These are phyloP conservation scores for Keqinozyma sinolaborantium DNA, from an alignment of 1,139 yeast genomes.

Conservation along the genomic window DNA sequence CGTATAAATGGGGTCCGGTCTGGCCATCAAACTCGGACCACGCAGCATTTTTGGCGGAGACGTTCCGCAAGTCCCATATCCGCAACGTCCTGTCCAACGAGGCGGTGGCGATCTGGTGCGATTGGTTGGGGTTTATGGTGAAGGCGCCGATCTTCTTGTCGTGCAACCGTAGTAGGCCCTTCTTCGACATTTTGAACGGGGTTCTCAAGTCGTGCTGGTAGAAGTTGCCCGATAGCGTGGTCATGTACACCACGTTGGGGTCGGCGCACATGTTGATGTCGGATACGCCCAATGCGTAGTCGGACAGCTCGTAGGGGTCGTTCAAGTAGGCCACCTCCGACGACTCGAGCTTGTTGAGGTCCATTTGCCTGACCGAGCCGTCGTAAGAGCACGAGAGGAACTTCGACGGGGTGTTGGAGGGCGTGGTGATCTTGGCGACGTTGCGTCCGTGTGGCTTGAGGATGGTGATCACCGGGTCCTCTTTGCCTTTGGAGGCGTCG, in stretches of 20 bases:
- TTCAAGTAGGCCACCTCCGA: slow-evolving; percentile 53
- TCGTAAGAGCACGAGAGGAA: slow-evolving; percentile 79
- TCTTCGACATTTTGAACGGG: slow-evolving; percentile 24
- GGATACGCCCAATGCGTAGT: slow-evolving; percentile 49
- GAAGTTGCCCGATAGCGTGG: slow-evolving; percentile 79
- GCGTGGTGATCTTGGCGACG: slow-evolving; percentile 60
- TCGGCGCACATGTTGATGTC: slow-evolving; percentile 55
- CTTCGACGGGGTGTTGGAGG: slow-evolving; percentile 46
- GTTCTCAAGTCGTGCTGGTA: slow-evolving; percentile 65
- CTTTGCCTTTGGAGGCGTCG: slow-evolving; percentile 28
- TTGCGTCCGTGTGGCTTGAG: slow-evolving; percentile 76
- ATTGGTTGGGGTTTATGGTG: slow-evolving; percentile 61
- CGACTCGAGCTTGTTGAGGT: slow-evolving; percentile 58
- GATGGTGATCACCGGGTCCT: slow-evolving; percentile 55
- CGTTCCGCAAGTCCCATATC: slow-evolving; percentile 78
- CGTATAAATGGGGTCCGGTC: slow-evolving; percentile 51
- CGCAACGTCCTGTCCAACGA: slow-evolving; percentile 82
- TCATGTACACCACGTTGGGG: slow-evolving; percentile 56
- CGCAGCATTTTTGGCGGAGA: slow-evolving; percentile 31
- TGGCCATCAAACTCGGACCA: slow-evolving; percentile 37
- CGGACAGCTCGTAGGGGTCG: slow-evolving; percentile 42
- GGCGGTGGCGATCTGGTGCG: slow-evolving; percentile 72
- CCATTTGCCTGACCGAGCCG: slow-evolving; percentile 75
- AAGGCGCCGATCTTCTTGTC: slow-evolving; percentile 93
- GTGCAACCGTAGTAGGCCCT: slow-evolving; percentile 54